Percentiles rank a stretch among this genome's conserved stretches.
Evolutionary conservation across 306 rosid genomes (phyloP).

Genomic region (Pyrus betulifolia): DNA sequence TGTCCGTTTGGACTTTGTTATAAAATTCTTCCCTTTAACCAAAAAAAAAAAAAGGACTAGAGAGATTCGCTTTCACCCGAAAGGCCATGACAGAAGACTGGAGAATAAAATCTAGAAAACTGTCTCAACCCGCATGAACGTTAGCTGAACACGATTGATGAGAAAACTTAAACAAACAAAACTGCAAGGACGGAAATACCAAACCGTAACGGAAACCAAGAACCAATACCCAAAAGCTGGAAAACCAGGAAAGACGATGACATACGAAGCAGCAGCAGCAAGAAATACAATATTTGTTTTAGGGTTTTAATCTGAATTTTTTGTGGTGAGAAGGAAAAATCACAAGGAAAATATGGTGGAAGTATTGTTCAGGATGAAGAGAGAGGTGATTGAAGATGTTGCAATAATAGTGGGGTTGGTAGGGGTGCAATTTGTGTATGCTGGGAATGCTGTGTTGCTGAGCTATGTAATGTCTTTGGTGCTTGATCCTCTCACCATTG

Average conservation of each 20-base stretch:
- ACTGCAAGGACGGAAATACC: not conserved
- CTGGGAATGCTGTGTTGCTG: constrained; percentile 54
- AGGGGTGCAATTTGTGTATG: constrained; percentile 52
- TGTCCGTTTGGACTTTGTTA: too few species aligned
- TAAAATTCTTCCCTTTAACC: too few species aligned
- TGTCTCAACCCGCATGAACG: constrained; percentile 1
- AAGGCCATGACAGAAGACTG: constrained; percentile 13
- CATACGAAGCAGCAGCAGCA: not conserved
- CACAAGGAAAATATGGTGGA: not conserved
- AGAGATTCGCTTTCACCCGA: not conserved
- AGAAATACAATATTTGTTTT: not conserved
- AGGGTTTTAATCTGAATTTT: too few species aligned
- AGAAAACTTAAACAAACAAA: not conserved
- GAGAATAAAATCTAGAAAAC: not conserved
- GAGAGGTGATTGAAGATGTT: constrained; percentile 33
- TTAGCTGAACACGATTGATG: constrained; percentile 2
- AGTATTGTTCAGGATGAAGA: constrained; percentile 8
- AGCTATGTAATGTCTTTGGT: constrained; percentile 66
- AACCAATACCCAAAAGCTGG: not conserved
- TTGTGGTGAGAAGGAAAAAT: not conserved
- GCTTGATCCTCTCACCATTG: constrained; percentile 46
- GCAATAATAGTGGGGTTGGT: constrained; percentile 52
- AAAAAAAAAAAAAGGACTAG: not conserved
- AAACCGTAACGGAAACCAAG: not conserved
- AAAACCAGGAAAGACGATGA: not conserved